These are phyloP conservation scores for Collybiopsis luxurians DNA, from an alignment of 768 basidiomycete species.

Conservation along the genomic window DNA sequence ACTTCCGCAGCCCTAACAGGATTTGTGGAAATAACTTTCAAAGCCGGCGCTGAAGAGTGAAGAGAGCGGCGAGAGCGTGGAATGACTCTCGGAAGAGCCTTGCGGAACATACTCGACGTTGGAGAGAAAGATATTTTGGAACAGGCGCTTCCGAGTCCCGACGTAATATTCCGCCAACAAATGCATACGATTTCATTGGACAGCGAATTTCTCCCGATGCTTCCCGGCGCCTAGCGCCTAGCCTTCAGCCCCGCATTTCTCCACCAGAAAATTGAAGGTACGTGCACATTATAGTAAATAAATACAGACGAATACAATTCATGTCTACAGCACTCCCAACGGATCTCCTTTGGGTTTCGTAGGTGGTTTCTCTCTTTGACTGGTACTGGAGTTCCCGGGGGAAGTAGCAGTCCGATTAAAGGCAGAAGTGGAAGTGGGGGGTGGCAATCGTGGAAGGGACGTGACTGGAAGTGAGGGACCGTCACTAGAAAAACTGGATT, in stretches of 20 bases:
- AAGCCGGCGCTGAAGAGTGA: slow-evolving; percentile 57
- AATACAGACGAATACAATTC: too few relatives aligned
- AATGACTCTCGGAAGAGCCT: slow-evolving; percentile 54
- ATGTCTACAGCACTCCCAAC: too few relatives aligned
- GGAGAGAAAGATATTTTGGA: slow-evolving; percentile 1
- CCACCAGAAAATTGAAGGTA: too few relatives aligned
- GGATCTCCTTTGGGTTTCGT: too few relatives aligned
- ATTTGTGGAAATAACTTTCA: slow-evolving; percentile 65
- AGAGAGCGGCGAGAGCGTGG: slow-evolving; percentile 56
- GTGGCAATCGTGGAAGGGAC: slow-evolving; percentile 50
- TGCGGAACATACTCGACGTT: slow-evolving; percentile 54
- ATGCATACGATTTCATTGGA: neutral
- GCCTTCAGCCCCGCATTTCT: too few relatives aligned
- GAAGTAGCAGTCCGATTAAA: slow-evolving; percentile 21
- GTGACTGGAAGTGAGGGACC: slow-evolving; percentile 30
- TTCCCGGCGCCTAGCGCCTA: too few relatives aligned
- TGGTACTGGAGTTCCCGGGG: neutral
- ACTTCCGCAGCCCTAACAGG: slow-evolving; percentile 82
- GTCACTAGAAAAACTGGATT: slow-evolving; percentile 42
- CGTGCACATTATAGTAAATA: too few relatives aligned
- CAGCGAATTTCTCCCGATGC: too few relatives aligned
- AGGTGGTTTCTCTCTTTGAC: neutral
- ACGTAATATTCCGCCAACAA: neutral
- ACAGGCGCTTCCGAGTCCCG: neutral
- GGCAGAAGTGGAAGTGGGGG: slow-evolving; percentile 40